Base-by-base conservation (phyloP, 108 stramenopile species). In the Aurantiochytrium sp. region DNA sequence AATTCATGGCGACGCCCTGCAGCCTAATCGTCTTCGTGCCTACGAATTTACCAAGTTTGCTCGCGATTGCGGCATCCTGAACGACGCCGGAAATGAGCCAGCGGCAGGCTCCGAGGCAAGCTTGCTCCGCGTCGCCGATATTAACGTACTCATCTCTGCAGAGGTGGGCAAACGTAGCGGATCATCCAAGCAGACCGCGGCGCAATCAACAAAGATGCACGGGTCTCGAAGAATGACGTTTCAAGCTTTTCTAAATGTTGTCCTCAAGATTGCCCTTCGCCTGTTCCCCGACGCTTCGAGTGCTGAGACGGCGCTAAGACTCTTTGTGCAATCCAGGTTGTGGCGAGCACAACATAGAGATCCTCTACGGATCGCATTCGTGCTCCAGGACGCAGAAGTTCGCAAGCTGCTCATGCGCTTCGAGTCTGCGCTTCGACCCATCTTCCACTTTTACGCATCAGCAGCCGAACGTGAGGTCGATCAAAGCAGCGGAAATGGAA, bases 281-380 rank as follows among this genome's bases (percentile, higher is more conserved):
- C 57, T 93, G 45, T 93, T 91, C 72, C 89, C 89, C 28, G 25
- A 49, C 35, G 35, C 72, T 72, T 8, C 29, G 44, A 58, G 51
- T 45, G 49, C 55, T 25, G 91, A 93, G 35, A 49, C 42, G 4
- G 72, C 91, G 12, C 90, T 93, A 45, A 69, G 92, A 87, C 89
- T 93, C 28, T 87, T 94, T 5, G 92, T 93, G 92, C 91, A 93
- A n/a, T 92, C 92, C 89, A 71, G 92, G 14, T 87, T 94, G n/a
- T 93, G 93, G 5, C 72, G 90, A n/a, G 94, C 94, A 18, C 83
- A 83, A 0, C 25, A 18, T 45, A 12, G 76, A 83, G 28, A 83
- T 14, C 49, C 76, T 6, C 16, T 53, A 21, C 51, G 87, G 6
- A 51, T 93, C 43, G 76, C 60, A 43, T 59, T 28, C 5, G 59